Percentiles rank a stretch among this genome's conserved stretches.
Conservation (phyloP, 164 flowering plant genomes). For the Cinnamomum chago region DNA sequence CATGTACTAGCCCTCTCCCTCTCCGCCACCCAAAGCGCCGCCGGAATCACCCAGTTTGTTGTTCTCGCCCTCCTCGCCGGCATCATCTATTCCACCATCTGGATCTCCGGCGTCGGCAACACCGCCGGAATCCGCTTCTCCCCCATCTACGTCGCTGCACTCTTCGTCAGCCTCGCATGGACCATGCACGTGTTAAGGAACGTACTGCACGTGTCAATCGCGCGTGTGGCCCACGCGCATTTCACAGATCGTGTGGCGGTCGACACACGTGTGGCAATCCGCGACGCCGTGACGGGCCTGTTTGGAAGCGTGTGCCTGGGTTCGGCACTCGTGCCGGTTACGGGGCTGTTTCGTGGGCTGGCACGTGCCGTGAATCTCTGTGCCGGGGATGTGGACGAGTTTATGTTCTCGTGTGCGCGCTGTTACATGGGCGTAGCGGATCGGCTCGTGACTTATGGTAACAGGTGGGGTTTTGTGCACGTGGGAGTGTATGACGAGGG, state of each 20-base stretch:
- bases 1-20: slow-evolving; percentile 27
- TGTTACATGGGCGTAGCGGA: slow-evolving; percentile 47
- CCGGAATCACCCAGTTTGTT: slow-evolving; percentile 8
- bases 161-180: slow-evolving; percentile 48
- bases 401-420: slow-evolving; percentile 60
- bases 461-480: slow-evolving; percentile 69
- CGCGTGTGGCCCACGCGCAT: slow-evolving; percentile 30
- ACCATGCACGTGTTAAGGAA: slow-evolving; percentile 47
- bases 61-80: slow-evolving; percentile 13
- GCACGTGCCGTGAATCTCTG: slow-evolving; percentile 38
- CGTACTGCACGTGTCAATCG: slow-evolving; percentile 28
- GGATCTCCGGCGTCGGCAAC: slow-evolving; percentile 48
- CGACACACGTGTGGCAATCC: slow-evolving; percentile 16
- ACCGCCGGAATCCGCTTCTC: slow-evolving; percentile 25
- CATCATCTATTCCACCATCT: slow-evolving; percentile 25
- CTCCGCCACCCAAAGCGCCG: slow-evolving; percentile 14
- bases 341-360: slow-evolving; percentile 32
- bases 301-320: slow-evolving; percentile 46
- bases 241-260: slow-evolving; percentile 24
- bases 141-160: slow-evolving; percentile 30
- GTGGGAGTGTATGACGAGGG: slow-evolving; percentile 53
- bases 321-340: slow-evolving; percentile 42
- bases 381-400: slow-evolving; percentile 57
- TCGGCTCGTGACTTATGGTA: slow-evolving; percentile 32
- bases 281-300: slow-evolving; percentile 17